Base-by-base conservation (phyloP, 2,329 filamentous ascomycete genomes). In the Parastagonospora avenae region DNA sequence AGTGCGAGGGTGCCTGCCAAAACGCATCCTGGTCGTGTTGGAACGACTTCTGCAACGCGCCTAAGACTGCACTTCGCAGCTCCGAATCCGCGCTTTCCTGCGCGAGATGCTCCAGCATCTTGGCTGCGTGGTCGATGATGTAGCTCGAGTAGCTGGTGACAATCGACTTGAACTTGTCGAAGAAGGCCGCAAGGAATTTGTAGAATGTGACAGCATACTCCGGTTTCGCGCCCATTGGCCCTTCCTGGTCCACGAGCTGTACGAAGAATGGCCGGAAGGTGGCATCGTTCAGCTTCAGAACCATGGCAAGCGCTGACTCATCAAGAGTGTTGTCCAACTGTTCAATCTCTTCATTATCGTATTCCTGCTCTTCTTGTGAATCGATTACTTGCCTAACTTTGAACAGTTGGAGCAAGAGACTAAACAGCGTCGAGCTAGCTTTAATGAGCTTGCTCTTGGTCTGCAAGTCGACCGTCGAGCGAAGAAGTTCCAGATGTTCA, bases 241-340 rank as follows among this genome's bases (percentile, higher is more conserved):
- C 58, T 56, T 66, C 83, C 89, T 92, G 97, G 50, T 96, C 91
- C 39, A 95, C 81, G n/a, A 97, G 78, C 58, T 88, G 85, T 12
- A 86, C 82, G 77, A 97, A 99, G 56, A 99, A 86, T 1, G 94
- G 95, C 10, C 92, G 84, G 85, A 99, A 99, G 0, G 89, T 86
- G 1, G 89, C 87, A 70, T 99, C 94, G 75, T 97, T 97, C 55
- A 99, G 84, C 79, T 97, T 97, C 79, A 96, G 91, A 46, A 96
- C 89, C 86, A 97, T 94, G 74, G 91, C 90, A 52, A 99, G 83
- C 0, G 87, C 85, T 10, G 89, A 85, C 8, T 88, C 83, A 68
- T 91, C 88, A 59, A 90, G 57, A 1, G 80, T 78, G 2, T 78
- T 76, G 68, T 96, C 91, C 10, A 91, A 78, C 36, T 80, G 78